Percentiles rank a stretch among this genome's conserved stretches.
These are phyloP conservation scores for Hysterium pulicare DNA, from an alignment of 2,329 filamentous ascomycete species.

Conservation along the genomic window DNA sequence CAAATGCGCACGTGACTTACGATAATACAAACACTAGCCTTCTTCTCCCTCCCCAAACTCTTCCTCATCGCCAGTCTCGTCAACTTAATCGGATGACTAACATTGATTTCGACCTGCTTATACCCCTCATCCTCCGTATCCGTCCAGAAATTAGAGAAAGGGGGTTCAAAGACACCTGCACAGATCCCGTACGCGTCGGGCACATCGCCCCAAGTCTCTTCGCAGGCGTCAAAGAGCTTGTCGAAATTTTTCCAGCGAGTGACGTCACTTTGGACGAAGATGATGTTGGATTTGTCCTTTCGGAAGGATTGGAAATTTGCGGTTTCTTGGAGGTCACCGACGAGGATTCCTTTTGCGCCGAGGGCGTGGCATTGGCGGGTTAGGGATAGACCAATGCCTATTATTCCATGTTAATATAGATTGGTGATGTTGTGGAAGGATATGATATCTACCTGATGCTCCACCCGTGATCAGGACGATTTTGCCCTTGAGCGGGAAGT, in stretches of 20 bases:
- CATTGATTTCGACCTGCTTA: constrained; percentile 27
- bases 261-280: constrained; percentile 27
- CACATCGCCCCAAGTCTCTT: constrained; percentile 27
- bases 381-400: constrained; percentile 33
- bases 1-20: too few relatives aligned
- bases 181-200: constrained; percentile 32
- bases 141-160: constrained; percentile 29
- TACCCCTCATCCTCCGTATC: constrained; percentile 26
- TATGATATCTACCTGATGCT: constrained; percentile 24
- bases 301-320: constrained; percentile 18
- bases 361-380: constrained; percentile 24
- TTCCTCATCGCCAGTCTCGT: constrained; percentile 27
- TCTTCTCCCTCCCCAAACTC: constrained; percentile 23
- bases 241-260: constrained; percentile 24
- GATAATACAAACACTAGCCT: constrained; percentile 29
- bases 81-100: constrained; percentile 29
- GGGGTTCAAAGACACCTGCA: constrained; percentile 28
- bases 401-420: not conserved
- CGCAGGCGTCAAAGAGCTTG: constrained; percentile 22
- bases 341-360: constrained; percentile 20
- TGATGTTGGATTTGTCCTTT: constrained; percentile 17
- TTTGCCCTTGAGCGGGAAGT: constrained; percentile 29
- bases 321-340: constrained; percentile 25
- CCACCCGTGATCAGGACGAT: constrained; percentile 35
- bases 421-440: not conserved